Evolutionary conservation across 225 moss, liverwort and hornwort genomes (phyloP).

Genomic region (Sphagnum tenellum): DNA sequence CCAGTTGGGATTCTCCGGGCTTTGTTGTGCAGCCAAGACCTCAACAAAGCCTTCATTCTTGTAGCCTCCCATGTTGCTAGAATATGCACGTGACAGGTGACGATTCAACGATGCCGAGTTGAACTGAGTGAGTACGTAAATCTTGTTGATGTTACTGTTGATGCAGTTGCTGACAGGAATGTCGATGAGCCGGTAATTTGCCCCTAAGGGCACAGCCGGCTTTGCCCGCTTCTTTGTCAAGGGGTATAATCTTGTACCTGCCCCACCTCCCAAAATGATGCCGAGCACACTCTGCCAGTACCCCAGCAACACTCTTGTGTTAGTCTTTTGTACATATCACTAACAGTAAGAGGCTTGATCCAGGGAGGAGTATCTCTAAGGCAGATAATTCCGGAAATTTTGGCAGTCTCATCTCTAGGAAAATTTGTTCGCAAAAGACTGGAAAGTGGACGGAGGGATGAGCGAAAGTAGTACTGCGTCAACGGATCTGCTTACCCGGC

Average conservation of each 20-base stretch:
- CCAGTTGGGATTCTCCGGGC: slow-evolving; percentile 99
- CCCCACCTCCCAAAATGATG: slow-evolving; percentile 95
- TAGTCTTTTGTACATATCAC: too few relatives aligned
- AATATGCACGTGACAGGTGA: slow-evolving; percentile 94
- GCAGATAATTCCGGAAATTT: too few relatives aligned
- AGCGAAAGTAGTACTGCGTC: too few relatives aligned
- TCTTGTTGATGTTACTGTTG: slow-evolving; percentile 96
- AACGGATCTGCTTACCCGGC: slow-evolving; percentile 26
- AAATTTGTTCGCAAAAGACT: too few relatives aligned
- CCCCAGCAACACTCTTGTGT: not conserved
- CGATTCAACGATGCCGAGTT: slow-evolving; percentile 95
- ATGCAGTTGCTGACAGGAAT: slow-evolving; percentile 99
- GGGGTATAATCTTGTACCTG: slow-evolving; percentile 87
- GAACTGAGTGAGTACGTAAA: slow-evolving; percentile 99
- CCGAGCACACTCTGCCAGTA: slow-evolving; percentile 66
- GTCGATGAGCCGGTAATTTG: slow-evolving; percentile 92
- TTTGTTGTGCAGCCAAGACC: slow-evolving; percentile 95
- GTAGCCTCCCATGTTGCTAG: slow-evolving; percentile 99
- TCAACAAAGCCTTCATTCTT: slow-evolving; percentile 99
- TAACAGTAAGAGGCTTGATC: too few relatives aligned
- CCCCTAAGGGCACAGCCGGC: slow-evolving; percentile 92
- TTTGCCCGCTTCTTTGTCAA: slow-evolving; percentile 98
- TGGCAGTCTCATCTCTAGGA: too few relatives aligned
- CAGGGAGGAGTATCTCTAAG: too few relatives aligned
- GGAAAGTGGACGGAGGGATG: too few relatives aligned